Evolutionary conservation across 1,139 yeast species (phyloP), one percentile per base, ranked within the genome.

Genomic region (Lodderomyces theae): DNA sequence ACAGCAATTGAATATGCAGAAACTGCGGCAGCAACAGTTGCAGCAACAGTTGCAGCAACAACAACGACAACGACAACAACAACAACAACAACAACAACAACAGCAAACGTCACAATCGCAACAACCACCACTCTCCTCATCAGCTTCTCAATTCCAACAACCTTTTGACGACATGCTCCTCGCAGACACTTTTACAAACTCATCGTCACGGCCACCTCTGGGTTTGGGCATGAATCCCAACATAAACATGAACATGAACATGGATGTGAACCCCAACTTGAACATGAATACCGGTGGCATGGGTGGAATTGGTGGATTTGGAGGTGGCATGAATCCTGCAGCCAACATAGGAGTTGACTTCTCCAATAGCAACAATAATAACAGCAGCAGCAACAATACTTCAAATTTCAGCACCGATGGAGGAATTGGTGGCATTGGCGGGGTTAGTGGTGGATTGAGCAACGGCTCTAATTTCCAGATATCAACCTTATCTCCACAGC

Each of bases 401-500:
- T 23, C 23, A 13, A 19, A 19, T 34, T 34, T 34, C 17, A 23
- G 24, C n/a, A 15, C 10, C 12, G 23, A 4, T 15, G 21, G 21
- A 21, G n/a, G 9, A 15, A n/a, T n/a, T 9, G 23, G 23, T 34
- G 28, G 30, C 17, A 21, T 10, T 19, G 31, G 36, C 18, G 37
- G 21, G 2, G 12, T 15, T 11, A 15, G 13, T 21, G 24, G 34
- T 25, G 43, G 42, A 7, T 35, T 28, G 35, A 43, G 39, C 33
- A 22, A 41, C 16, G 26, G 37, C 18, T 46, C 40, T 12, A 19
- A 19, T n/a, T 25, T 17, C 8, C 22, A n/a, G 35, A 35, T 47
- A 38, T 54, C 51, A 29, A 55, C 61, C 5, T 62, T 68, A 32
- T 66, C 73, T 1, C 74, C 74, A 2, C 74, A 66, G 46, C 73